Evolutionary conservation across 805 yeast genomes (phyloP).

Genomic region (Metschnikowia gruessii): DNA sequence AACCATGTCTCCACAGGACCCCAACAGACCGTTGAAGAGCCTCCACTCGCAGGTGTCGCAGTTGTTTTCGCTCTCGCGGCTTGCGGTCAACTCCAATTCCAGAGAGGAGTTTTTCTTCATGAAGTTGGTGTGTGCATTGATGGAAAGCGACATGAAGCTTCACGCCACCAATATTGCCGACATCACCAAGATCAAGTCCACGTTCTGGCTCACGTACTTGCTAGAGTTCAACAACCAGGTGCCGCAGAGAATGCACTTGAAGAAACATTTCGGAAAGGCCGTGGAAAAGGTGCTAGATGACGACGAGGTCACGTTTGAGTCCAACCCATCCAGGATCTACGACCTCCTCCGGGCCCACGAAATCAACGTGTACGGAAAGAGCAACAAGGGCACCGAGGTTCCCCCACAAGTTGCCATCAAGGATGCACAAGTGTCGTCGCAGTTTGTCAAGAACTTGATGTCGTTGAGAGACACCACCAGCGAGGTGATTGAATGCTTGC

Average conservation of each 20-base stretch:
- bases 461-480: slow-evolving; percentile 67
- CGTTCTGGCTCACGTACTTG: slow-evolving; percentile 47
- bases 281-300: slow-evolving; percentile 42
- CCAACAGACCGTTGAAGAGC: slow-evolving; percentile 17
- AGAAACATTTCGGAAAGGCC: slow-evolving; percentile 37
- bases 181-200: slow-evolving; percentile 34
- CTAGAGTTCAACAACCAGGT: slow-evolving; percentile 45
- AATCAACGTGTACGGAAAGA: slow-evolving; percentile 32
- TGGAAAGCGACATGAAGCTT: slow-evolving; percentile 40
- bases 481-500: slow-evolving; percentile 54
- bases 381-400: slow-evolving; percentile 32
- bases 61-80: slow-evolving; percentile 33
- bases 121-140: slow-evolving; percentile 50
- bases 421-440: slow-evolving; percentile 66
- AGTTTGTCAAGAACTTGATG: slow-evolving; percentile 73
- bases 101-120: slow-evolving; percentile 72
- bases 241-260: slow-evolving; percentile 46
- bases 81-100: slow-evolving; percentile 34
- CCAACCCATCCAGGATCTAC: slow-evolving; percentile 69
- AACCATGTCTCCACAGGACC: slow-evolving; percentile 23
- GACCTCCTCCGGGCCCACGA: slow-evolving; percentile 38
- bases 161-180: slow-evolving; percentile 32
- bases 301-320: slow-evolving; percentile 63
- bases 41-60: slow-evolving; percentile 24
- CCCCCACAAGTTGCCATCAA: slow-evolving; percentile 72